Conservation (phyloP, 148 eudicot genomes). For the Rhododendron vialii region DNA sequence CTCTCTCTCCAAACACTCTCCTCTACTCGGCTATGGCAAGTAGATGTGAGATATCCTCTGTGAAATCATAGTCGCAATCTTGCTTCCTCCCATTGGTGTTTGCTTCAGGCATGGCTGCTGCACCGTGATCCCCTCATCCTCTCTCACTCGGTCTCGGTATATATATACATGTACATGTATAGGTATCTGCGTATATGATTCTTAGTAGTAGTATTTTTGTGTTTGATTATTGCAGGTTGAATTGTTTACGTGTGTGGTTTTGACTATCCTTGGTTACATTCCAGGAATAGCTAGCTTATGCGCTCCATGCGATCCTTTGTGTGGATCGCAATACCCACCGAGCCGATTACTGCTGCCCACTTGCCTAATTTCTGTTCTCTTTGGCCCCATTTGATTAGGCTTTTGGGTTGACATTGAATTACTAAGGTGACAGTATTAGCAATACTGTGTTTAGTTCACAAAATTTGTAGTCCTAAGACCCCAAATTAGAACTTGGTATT, state of each 20-base stretch:
- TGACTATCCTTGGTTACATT: constrained; percentile 72
- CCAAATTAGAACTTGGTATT: too few relatives aligned
- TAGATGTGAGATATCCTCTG: too few relatives aligned
- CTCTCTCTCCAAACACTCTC: too few relatives aligned
- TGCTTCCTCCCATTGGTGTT: constrained; percentile 44
- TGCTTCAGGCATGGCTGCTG: constrained; percentile 49
- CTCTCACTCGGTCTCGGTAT: not conserved
- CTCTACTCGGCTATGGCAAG: too few relatives aligned
- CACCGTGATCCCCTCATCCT: constrained; percentile 14
- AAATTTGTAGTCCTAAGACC: too few relatives aligned
- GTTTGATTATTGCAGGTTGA: constrained; percentile 39
- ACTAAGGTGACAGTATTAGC: too few relatives aligned
- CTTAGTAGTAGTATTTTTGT: not conserved
- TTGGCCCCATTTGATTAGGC: too few relatives aligned
- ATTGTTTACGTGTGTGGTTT: constrained; percentile 56
- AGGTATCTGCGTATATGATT: too few relatives aligned
- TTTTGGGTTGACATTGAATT: too few relatives aligned
- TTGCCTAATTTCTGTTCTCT: constrained; percentile 13
- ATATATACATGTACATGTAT: too few relatives aligned
- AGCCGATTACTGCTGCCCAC: constrained; percentile 26
- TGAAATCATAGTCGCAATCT: constrained; percentile 22
- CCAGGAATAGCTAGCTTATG: constrained; percentile 77
- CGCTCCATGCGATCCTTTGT: constrained; percentile 56
- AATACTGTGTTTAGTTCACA: too few relatives aligned
- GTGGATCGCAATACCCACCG: constrained; percentile 37